Base-by-base conservation (phyloP, 345 rosid species). In the Limnanthes douglasii region DNA sequence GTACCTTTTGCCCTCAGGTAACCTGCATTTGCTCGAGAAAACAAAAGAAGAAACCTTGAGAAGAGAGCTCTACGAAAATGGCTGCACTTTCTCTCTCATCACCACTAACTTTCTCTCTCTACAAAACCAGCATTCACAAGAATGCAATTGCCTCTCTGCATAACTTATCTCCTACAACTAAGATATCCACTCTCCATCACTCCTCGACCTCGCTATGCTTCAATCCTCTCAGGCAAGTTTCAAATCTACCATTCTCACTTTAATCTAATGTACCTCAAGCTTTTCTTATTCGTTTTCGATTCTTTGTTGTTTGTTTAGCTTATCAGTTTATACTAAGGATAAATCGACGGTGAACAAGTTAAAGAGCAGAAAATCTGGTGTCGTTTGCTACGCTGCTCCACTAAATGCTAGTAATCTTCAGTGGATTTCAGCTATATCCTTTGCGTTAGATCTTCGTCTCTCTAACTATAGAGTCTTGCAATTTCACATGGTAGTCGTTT, bases 401-500 rank as follows among this genome's bases (percentile, higher is more conserved):
- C 27, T 83, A 30, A 37, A 69, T 15, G 37, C 50, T 13, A 58
- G 31, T 18, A 79, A 55, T 54, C 63, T 90, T 31, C 95, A 77
- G 61, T 83, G 72, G 94, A 57, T 90, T 59, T 72, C 92, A 8
- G 24, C 72, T 7, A 25, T 79, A 26, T 64, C 82, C 33, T 73
- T 90, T 60, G 60, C 31, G 98, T 88, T 66, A 21, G 58, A 39
- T 51, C 46, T 41, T 38, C 37, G 15, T 37, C 24, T 23, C 32
- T 5, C 12, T 29, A 5, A 12, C 9, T 43, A 3, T 37, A 24
- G 24, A 21, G 24, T 21, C 4, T 34, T 16, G 11, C 16, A 15
- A 15, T 34, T 2, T 21, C 4, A 34, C 8, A 1, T 34, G 19
- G 14, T 17, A 15, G 11, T 16, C 2, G 39, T 0, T 32, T 13